phyloP scores from a whole-genome alignment of 2,329 filamentous ascomycete genomes.

The Verticillium klebahnii region DNA sequence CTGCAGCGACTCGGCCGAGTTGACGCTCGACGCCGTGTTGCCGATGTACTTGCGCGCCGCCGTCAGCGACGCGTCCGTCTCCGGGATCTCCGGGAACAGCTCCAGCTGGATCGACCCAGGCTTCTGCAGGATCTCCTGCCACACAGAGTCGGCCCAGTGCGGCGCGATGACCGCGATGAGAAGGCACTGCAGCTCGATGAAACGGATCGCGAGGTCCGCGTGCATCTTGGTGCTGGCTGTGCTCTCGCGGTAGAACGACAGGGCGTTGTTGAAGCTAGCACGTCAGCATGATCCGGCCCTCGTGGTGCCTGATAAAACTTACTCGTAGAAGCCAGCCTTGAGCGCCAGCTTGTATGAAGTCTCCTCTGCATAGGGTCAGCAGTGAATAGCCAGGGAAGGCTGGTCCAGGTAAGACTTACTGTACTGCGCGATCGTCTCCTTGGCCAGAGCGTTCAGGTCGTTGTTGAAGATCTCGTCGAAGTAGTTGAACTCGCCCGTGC shows the following conservation, averaged over 20 bases:
- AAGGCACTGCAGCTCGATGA: constrained; percentile 81
- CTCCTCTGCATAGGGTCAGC: constrained; percentile 5
- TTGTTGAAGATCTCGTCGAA: constrained; percentile 90
- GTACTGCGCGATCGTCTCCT: constrained; percentile 76
- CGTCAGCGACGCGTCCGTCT: constrained; percentile 61
- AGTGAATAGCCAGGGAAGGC: too few species aligned
- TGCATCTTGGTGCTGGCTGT: constrained; percentile 83
- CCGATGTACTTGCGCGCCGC: constrained; percentile 82
- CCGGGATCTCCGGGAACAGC: constrained; percentile 65
- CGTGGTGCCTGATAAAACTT: not conserved
- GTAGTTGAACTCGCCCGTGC: constrained; percentile 74
- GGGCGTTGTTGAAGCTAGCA: constrained; percentile 65
- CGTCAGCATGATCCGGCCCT: constrained; percentile 1
- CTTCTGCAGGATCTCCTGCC: constrained; percentile 84
- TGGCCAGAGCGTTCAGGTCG: constrained; percentile 81
- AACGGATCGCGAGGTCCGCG: constrained; percentile 70
- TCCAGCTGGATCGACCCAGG: constrained; percentile 73
- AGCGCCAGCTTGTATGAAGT: constrained; percentile 62
- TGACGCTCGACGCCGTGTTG: constrained; percentile 71
- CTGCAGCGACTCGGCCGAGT: constrained; percentile 76
- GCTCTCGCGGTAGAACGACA: constrained; percentile 86
- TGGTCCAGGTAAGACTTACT: not conserved
- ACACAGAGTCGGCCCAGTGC: constrained; percentile 93
- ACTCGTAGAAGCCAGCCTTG: constrained; percentile 63
- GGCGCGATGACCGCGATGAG: constrained; percentile 81